Evolutionary conservation across 331 rosid species (phyloP).

Genomic region (Malus hybrid): DNA sequence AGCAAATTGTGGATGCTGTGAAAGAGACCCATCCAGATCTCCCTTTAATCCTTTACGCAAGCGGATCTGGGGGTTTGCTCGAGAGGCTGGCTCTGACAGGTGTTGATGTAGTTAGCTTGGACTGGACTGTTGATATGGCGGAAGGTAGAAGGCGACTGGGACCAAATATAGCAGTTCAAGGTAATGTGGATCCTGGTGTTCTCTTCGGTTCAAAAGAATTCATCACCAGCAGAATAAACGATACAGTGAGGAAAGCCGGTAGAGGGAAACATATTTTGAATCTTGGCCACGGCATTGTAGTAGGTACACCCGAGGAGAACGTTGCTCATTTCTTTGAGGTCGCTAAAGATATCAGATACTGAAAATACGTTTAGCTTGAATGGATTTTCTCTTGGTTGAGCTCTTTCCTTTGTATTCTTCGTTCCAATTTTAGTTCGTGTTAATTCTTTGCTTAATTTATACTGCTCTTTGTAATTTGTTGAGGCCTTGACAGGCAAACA

Average conservation of each 20-base stretch:
- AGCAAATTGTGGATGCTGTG: constrained; percentile 80
- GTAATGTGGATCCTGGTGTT: constrained; percentile 88
- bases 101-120: constrained; percentile 92
- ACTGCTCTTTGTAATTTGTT: neutral
- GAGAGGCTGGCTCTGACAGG: constrained; percentile 89
- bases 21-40: constrained; percentile 78
- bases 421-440: neutral
- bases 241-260: constrained; percentile 90
- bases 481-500: neutral
- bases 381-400: constrained; percentile 16
- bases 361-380: constrained; percentile 16
- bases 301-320: constrained; percentile 98
- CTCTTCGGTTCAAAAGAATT: constrained; percentile 89
- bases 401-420: neutral
- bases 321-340: constrained; percentile 94
- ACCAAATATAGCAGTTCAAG: constrained; percentile 67
- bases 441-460: neutral
- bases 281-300: constrained; percentile 94
- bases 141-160: constrained; percentile 90
- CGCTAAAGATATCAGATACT: constrained; percentile 81
- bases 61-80: constrained; percentile 95
- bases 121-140: constrained; percentile 97
- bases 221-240: constrained; percentile 70
- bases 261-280: constrained; percentile 86
- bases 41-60: constrained; percentile 90